Conservation (phyloP, 1,139 yeast species). For the Spencermartinsiella ligniputridi region DNA sequence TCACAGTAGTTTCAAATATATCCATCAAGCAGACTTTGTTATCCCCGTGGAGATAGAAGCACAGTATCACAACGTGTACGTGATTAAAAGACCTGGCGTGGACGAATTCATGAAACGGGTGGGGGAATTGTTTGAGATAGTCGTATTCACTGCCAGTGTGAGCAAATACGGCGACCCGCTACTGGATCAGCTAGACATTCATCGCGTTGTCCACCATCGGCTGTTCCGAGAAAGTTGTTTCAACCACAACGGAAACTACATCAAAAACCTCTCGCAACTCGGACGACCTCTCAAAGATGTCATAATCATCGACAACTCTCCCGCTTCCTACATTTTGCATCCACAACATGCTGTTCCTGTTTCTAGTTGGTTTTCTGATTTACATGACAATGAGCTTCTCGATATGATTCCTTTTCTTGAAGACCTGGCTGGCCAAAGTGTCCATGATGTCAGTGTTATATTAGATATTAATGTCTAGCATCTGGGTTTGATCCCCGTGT, state of each 20-base stretch:
- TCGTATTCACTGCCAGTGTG: conserved; percentile 94
- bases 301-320: conserved; percentile 92
- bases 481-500: background rate
- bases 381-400: conserved; percentile 90
- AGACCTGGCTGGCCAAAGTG: conserved; percentile 62
- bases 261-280: conserved; percentile 86
- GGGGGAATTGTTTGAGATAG: conserved; percentile 87
- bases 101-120: conserved; percentile 84
- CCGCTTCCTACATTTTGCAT: conserved; percentile 93
- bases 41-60: conserved; percentile 89
- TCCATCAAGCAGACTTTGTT: conserved; percentile 91
- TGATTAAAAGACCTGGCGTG: conserved; percentile 95
- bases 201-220: conserved; percentile 78
- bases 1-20: conserved; percentile 88
- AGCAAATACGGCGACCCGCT: conserved; percentile 94
- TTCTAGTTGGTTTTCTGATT: conserved; percentile 96
- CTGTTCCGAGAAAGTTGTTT: conserved; percentile 83
- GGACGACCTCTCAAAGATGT: conserved; percentile 86
- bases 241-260: conserved; percentile 84
- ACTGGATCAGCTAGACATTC: conserved; percentile 75
- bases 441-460: conserved; percentile 57
- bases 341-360: conserved; percentile 99
- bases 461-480: conserved; percentile 19
- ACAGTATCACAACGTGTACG: conserved; percentile 90
- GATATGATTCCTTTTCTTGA: conserved; percentile 89